These are phyloP conservation scores for Fusarium hainanense DNA, from an alignment of 2,329 filamentous ascomycete species.

Conservation along the genomic window DNA sequence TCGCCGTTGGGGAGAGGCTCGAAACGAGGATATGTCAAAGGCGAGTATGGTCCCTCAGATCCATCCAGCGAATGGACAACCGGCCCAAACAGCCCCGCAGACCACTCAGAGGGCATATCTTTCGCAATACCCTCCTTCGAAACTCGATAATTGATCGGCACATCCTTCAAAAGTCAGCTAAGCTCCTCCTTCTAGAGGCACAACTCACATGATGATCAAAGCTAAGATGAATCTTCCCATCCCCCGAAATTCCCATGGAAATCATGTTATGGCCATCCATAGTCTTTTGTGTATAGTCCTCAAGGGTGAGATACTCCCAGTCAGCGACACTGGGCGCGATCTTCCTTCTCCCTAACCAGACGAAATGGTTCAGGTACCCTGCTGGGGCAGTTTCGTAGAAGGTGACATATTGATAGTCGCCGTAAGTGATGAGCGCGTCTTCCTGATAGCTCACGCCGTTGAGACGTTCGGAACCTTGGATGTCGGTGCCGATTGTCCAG, in stretches of 20 bases:
- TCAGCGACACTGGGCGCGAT: constrained; percentile 1
- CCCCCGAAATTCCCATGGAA: constrained; percentile 34
- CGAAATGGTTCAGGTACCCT: constrained; percentile 28
- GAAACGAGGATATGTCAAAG: constrained; percentile 30
- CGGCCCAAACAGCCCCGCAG: constrained; percentile 14
- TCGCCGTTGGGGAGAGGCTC: constrained; percentile 22
- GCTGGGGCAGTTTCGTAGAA: constrained; percentile 32
- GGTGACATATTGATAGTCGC: constrained; percentile 29
- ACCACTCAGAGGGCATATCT: constrained; percentile 10
- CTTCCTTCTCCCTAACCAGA: constrained; percentile 16
- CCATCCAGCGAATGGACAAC: constrained; percentile 22
- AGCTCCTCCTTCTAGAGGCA: rapidly evolving
- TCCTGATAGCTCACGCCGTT: constrained; percentile 38
- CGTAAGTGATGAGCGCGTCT: constrained; percentile 31
- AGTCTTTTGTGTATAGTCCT: constrained; percentile 30
- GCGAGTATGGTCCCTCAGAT: constrained; percentile 20
- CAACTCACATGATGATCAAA: constrained; percentile 33
- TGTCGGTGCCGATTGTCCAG: constrained; percentile 31
- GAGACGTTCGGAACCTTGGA: constrained; percentile 28
- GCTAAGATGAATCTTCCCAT: constrained; percentile 34
- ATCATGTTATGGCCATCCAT: constrained; percentile 40
- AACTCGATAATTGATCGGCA: constrained; percentile 30
- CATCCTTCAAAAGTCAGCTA: constrained; percentile 17
- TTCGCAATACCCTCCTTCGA: constrained; percentile 18
- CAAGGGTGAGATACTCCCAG: constrained; percentile 27